Evolutionary conservation across 2,329 filamentous ascomycete species (phyloP), one percentile per base, ranked within the genome.

Genomic region (Fusarium nanum): DNA sequence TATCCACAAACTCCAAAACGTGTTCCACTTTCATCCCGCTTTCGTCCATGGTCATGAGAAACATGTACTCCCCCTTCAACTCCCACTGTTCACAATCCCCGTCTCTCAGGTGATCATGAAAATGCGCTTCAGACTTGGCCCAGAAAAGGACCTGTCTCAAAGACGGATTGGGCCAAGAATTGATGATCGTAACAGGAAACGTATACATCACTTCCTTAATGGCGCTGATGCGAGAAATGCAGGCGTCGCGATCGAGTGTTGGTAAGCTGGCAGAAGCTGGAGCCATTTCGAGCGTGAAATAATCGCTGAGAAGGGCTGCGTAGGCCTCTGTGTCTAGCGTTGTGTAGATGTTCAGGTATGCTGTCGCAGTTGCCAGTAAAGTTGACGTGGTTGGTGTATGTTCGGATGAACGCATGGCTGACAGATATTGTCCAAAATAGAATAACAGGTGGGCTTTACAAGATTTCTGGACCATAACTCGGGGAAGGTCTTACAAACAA

Each of bases 401-500:
- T 8, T 3, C 9, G 4, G 16, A 2, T 4, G 41, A 25, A 40
- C 18, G 12, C 13, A 56, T 56, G 4, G 3, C 6, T 5, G 5
- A 28, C 23, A 5, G 25, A 14, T 14, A 18, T 13, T 1, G 5
- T 18, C 6, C 5, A n/a, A 18, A 4, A 18, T 8, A 37, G 9
- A 37, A 18, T 37, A 18, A 37, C 9, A 11, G 5, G 34, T n/a
- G 5, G 18, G 18, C 16, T 37, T 0, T 11, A 0, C 9, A n/a
- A 37, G 34, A 37, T 1, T 11, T n/a, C 3, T n/a, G 5, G 18
- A 2, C 1, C 6, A n/a, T 11, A 6, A 11, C 4, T n/a, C 16
- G 1, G 5, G 34, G 7, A 11, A 0, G 18, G 9, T 11, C 34
- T n/a, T n/a, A 6, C 3, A 4, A 5, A 1, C 9, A n/a, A n/a